phyloP scores from a whole-genome alignment of 495 filamentous ascomycete species.

The Annulohypoxylon bovei region DNA sequence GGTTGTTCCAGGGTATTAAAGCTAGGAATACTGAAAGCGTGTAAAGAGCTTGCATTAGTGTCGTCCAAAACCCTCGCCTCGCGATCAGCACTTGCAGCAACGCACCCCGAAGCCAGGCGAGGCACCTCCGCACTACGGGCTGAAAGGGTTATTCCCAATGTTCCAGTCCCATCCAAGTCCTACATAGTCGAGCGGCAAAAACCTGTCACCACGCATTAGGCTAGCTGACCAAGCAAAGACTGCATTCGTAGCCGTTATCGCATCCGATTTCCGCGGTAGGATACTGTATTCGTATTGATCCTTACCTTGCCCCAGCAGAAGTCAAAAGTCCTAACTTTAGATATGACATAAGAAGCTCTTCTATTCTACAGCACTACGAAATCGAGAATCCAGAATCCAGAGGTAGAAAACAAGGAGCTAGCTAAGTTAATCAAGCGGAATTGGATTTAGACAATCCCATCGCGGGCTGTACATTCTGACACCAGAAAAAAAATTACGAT shows the following conservation, averaged over 20 bases:
- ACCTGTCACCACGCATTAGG: slow-evolving; percentile 13
- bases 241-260: slow-evolving; percentile 4
- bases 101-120: slow-evolving; percentile 26
- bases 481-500: neutral
- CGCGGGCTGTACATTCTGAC: slow-evolving; percentile 14
- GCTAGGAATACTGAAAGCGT: slow-evolving; percentile 9
- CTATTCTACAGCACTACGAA: slow-evolving; percentile 1
- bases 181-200: slow-evolving; percentile 19
- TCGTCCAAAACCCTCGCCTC: slow-evolving; percentile 33
- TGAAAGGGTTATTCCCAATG: slow-evolving; percentile 21
- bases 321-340: slow-evolving; percentile 25
- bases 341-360: slow-evolving; percentile 15
- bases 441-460: slow-evolving; percentile 19
- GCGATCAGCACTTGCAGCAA: slow-evolving; percentile 34
- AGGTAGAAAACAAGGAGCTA: neutral
- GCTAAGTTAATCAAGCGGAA: neutral
- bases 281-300: slow-evolving; percentile 24
- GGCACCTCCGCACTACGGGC: slow-evolving; percentile 36
- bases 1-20: slow-evolving; percentile 27
- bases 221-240: slow-evolving; percentile 13
- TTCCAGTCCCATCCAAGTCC: slow-evolving; percentile 8
- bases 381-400: neutral
- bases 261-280: slow-evolving; percentile 13
- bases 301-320: slow-evolving; percentile 15
- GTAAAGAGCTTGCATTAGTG: slow-evolving; percentile 46